A percentile compares a stretch with the other conserved stretches of the same genome.
Conservation (phyloP, 805 yeast species). For the Starmerella vaccinii region DNA sequence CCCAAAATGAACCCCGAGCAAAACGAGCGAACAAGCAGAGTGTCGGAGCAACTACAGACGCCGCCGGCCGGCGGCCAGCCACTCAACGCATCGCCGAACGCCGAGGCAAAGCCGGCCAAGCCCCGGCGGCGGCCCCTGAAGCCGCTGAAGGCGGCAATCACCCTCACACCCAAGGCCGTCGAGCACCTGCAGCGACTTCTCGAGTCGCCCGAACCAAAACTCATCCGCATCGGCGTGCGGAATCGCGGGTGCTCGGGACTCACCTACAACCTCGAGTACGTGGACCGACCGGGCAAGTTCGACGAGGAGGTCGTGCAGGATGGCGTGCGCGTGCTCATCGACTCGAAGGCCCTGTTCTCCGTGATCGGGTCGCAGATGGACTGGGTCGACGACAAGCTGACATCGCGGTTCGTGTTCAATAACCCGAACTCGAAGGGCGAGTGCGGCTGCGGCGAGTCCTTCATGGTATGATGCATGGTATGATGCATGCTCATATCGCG, state of each 20-base stretch:
- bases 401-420: constrained; percentile 79
- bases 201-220: constrained; percentile 75
- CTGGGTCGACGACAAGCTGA: constrained; percentile 88
- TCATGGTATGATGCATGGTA: constrained; percentile 60
- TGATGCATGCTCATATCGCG: background rate
- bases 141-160: constrained; percentile 84
- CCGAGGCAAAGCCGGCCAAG: constrained; percentile 30
- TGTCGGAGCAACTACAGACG: background rate
- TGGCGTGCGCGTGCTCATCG: constrained; percentile 84
- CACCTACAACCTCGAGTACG: constrained; percentile 84
- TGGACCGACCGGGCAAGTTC: constrained; percentile 80
- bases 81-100: constrained; percentile 16
- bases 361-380: constrained; percentile 98
- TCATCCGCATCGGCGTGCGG: constrained; percentile 85
- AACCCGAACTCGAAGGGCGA: constrained; percentile 97
- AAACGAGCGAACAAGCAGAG: background rate
- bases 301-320: constrained; percentile 89
- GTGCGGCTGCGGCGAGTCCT: constrained; percentile 98
- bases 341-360: constrained; percentile 89
- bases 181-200: constrained; percentile 56
- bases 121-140: constrained; percentile 44
- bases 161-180: constrained; percentile 67
- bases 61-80: background rate
- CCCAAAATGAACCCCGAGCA: background rate
- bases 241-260: constrained; percentile 96